These are phyloP conservation scores for Murraya koenigii DNA, from an alignment of 345 rosid species.

Conservation along the genomic window DNA sequence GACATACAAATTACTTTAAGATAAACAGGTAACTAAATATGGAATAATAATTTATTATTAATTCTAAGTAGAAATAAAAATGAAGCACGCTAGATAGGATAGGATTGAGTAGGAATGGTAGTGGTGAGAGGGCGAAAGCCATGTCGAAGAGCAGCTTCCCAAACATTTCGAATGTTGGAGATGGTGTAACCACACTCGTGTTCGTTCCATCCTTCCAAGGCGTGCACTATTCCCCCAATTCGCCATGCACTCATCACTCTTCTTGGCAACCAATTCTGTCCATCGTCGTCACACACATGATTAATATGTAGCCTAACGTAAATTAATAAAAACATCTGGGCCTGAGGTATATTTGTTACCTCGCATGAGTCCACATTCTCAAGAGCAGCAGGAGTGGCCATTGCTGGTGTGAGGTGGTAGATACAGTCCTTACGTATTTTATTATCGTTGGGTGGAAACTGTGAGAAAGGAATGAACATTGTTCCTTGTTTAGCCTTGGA, in stretches of 20 bases:
- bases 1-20: no score
- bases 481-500: conserved; percentile 53
- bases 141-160: conserved; percentile 57
- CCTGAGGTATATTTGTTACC: conserved; percentile 25
- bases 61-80: no score
- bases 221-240: conserved; percentile 61
- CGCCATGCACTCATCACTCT: conserved; percentile 83
- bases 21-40: no score
- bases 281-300: no score
- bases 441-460: conserved; percentile 39
- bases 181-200: conserved; percentile 54
- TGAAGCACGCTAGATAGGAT: no score
- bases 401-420: conserved; percentile 60
- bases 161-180: conserved; percentile 33
- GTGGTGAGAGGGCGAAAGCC: conserved; percentile 49
- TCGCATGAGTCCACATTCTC: conserved; percentile 78
- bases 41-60: no score
- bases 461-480: conserved; percentile 61
- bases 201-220: conserved; percentile 58
- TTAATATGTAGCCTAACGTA: no score
- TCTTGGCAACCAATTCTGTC: conserved; percentile 72
- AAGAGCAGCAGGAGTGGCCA: conserved; percentile 46
- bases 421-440: conserved; percentile 45
- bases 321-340: no score
- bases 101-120: conserved; percentile 4